Base-by-base conservation (phyloP, 2,329 filamentous ascomycete species). In the Paramyrothecium sp. region DNA sequence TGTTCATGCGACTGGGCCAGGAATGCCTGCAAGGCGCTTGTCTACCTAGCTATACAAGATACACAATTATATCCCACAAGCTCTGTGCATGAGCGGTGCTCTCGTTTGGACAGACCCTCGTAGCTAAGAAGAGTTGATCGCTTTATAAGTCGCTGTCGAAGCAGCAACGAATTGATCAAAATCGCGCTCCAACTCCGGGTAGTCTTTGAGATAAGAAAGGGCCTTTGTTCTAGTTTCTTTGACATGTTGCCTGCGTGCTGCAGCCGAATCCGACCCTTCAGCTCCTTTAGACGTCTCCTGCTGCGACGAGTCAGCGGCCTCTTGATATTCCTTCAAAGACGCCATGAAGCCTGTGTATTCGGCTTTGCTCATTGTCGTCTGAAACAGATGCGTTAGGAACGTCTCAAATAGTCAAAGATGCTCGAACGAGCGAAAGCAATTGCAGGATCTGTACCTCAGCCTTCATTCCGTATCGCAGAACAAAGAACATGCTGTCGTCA, bases 401-500 rank as follows among this genome's bases (percentile, higher is more conserved):
- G 13, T 20, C 30, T 41, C 16, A 30, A 21, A 7, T 17, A 13
- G 11, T 19, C 11, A 26, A 19, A 19, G 3, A 17, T 2, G 10
- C 5, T 30, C 10, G 26, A 30, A 30, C 5, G 26, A 4, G 10
- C 41, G 1, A 16, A 26, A 17, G 21, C 7, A n/a, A 2, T 3
- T 41, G 30, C 12, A 16, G 30, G 4, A 41, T 20, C 19, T 47
- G 23, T 26, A 70, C 69, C 64, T 69, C 65, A 53, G 56, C 66
- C 23, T 56, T 53, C 22, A 51, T 41, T 2, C 63, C 56, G 48
- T 69, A 71, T 34, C 69, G 66, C 16, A 67, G 54, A 7, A 70
- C 58, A 44, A 67, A 69, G 52, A 71, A 60, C 60, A 71, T 63
- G 22, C 65, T 66, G 56, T 71, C 68, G 54, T 70, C 65, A 11